Percentiles rank a stretch among this genome's conserved stretches.
Evolutionary conservation across 2,329 filamentous ascomycete genomes (phyloP).

Genomic region (Teratosphaeria epicoccoides): DNA sequence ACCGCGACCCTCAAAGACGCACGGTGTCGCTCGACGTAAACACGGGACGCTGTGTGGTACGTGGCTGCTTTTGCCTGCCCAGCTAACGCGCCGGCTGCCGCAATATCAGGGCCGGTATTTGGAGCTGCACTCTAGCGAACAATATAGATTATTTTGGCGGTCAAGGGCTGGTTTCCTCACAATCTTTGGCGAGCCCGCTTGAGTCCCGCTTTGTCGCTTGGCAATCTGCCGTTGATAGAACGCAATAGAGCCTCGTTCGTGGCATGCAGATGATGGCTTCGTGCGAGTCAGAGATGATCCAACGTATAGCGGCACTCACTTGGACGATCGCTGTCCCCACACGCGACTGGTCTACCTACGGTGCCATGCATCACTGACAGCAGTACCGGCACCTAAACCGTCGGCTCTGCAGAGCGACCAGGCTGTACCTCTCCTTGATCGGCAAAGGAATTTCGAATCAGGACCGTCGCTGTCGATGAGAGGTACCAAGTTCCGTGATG

Average conservation of each 20-base stretch:
- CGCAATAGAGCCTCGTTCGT: neutral
- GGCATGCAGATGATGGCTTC: neutral
- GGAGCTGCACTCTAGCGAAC: neutral
- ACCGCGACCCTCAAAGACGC: too few species aligned
- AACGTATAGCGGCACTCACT: too few species aligned
- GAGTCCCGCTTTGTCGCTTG: too few species aligned
- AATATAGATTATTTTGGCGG: too few species aligned
- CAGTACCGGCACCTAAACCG: too few species aligned
- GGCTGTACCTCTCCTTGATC: neutral
- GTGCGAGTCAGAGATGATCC: neutral
- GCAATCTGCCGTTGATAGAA: neutral
- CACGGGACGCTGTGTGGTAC: neutral
- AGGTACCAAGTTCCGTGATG: too few species aligned
- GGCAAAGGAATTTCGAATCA: neutral
- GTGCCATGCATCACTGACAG: too few species aligned
- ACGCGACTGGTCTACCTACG: too few species aligned
- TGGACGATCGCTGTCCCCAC: too few species aligned
- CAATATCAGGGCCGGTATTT: neutral
- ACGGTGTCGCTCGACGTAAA: too few species aligned
- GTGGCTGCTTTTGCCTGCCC: neutral
- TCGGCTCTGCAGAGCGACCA: neutral
- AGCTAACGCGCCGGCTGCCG: neutral
- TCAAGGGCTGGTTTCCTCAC: too few species aligned
- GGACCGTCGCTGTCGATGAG: neutral
- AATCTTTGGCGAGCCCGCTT: too few species aligned